Base-by-base conservation (phyloP, 768 basidiomycete species). In the Russula griseocarnosa region DNA sequence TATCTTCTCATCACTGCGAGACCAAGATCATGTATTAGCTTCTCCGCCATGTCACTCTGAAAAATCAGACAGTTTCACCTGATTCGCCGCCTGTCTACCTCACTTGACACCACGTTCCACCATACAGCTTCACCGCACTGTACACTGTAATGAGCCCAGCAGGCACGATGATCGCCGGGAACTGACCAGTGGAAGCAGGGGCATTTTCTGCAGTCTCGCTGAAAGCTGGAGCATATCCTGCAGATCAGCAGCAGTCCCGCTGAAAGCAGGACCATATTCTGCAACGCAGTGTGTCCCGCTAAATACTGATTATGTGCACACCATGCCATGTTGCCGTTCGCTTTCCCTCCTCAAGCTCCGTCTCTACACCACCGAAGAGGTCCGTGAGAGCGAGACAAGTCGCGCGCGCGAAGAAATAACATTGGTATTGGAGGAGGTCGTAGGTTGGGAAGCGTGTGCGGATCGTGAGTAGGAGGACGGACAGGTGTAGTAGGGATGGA, bases 141-240 rank as follows among this genome's bases (percentile, higher is more conserved):
- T n/a, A n/a, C n/a, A 46, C 59, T 9, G 68, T 66, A 55, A 69
- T 67, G 26, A 69, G 59, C 3, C 61, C 61, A 22, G 68, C 68
- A 20, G 68, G 68, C 13, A 69, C 66, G 38, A 67, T 36, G 30
- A 69, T 56, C 5, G 50, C 40, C 1, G 68, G 68, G 16, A 67
- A 63, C 14, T 62, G 2, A 24, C 51, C 3, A 69, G 47, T 22
- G 68, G 68, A 44, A 69, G 66, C 8, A 67, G 44, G 30, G 67
- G 57, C 66, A 67, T 67, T 4, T 69, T 69, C 60, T 69, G 62
- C 34, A n/a, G n/a, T n/a, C n/a, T n/a, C n/a, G n/a, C n/a, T n/a
- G n/a, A n/a, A n/a, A n/a, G n/a, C n/a, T n/a, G n/a, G n/a, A n/a
- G n/a, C n/a, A n/a, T n/a, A n/a, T n/a, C n/a, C n/a, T n/a, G n/a